These are phyloP conservation scores for Ogataea philodendri DNA, from an alignment of 805 yeast genomes.

Conservation along the genomic window DNA sequence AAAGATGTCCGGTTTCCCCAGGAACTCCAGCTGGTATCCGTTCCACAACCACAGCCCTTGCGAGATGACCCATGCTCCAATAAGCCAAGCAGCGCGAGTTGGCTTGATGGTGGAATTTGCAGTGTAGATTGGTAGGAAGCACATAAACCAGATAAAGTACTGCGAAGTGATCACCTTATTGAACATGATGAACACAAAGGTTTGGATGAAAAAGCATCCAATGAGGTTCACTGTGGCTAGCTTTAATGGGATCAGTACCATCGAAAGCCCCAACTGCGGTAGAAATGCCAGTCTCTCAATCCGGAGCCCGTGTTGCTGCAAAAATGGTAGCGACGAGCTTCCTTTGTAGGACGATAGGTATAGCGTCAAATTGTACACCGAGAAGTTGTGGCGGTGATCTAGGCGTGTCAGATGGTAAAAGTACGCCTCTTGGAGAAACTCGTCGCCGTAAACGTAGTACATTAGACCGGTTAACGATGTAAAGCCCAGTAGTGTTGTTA, in stretches of 20 bases:
- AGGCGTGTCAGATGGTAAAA: slow-evolving; percentile 77
- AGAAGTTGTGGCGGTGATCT: slow-evolving; percentile 95
- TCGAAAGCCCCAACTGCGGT: slow-evolving; percentile 72
- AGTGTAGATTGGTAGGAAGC: slow-evolving; percentile 73
- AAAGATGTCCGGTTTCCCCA: slow-evolving; percentile 48
- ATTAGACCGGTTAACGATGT: slow-evolving; percentile 49
- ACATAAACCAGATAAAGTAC: slow-evolving; percentile 92
- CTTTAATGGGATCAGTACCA: slow-evolving; percentile 54
- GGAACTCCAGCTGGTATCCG: slow-evolving; percentile 79
- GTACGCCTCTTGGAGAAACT: slow-evolving; percentile 74
- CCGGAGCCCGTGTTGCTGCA: slow-evolving; percentile 14
- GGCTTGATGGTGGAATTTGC: slow-evolving; percentile 42
- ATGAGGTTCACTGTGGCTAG: slow-evolving; percentile 42
- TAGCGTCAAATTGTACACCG: slow-evolving; percentile 75
- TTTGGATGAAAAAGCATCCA: slow-evolving; percentile 67
- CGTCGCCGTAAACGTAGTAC: slow-evolving; percentile 70
- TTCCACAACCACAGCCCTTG: slow-evolving; percentile 78
- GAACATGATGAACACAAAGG: slow-evolving; percentile 72
- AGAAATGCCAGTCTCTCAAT: slow-evolving; percentile 61
- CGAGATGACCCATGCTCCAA: slow-evolving; percentile 60
- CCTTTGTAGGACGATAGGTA: slow-evolving; percentile 53
- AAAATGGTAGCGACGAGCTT: slow-evolving; percentile 13
- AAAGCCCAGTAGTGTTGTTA: slow-evolving; percentile 45
- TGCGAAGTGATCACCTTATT: slow-evolving; percentile 91
- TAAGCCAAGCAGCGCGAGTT: slow-evolving; percentile 40